Evolutionary conservation across 441 rosid species (phyloP).

Genomic region (Breynia disticha): DNA sequence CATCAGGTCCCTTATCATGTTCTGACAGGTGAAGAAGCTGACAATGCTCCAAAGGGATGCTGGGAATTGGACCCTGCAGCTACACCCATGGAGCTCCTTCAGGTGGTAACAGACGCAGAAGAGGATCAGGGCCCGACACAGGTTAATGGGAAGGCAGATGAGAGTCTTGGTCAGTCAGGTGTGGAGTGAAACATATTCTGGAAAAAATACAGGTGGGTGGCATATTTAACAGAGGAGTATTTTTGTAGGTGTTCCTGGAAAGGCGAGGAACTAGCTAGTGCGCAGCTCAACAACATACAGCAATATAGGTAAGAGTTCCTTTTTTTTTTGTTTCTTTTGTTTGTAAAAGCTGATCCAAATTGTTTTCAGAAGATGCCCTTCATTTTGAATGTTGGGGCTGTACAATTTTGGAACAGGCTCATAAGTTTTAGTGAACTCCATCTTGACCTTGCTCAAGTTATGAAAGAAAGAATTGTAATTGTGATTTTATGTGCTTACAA

Average conservation of each 20-base stretch:
- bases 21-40: conserved; percentile 77
- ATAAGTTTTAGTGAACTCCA: no score
- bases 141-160: conserved; percentile 14
- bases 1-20: conserved; percentile 75
- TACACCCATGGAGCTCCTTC: conserved; percentile 54
- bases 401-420: no score
- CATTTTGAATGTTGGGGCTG: no score
- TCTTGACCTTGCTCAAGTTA: no score
- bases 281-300: no score
- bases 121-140: conserved; percentile 13
- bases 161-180: not conserved
- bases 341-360: conserved; percentile 19
- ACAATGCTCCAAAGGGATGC: conserved; percentile 51
- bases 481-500: no score
- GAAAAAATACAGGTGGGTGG: conserved; percentile 5
- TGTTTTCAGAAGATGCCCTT: no score
- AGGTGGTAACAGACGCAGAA: conserved; percentile 24
- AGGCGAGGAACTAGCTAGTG: no score
- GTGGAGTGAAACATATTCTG: no score
- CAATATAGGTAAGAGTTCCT: conserved; percentile 15
- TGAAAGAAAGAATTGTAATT: no score
- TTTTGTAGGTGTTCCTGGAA: conserved; percentile 3
- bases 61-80: conserved; percentile 97
- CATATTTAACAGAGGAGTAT: conserved; percentile 11
- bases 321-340: not conserved